Conservation (phyloP, 352 stramenopile genomes). For the Achlya hypogyna region DNA sequence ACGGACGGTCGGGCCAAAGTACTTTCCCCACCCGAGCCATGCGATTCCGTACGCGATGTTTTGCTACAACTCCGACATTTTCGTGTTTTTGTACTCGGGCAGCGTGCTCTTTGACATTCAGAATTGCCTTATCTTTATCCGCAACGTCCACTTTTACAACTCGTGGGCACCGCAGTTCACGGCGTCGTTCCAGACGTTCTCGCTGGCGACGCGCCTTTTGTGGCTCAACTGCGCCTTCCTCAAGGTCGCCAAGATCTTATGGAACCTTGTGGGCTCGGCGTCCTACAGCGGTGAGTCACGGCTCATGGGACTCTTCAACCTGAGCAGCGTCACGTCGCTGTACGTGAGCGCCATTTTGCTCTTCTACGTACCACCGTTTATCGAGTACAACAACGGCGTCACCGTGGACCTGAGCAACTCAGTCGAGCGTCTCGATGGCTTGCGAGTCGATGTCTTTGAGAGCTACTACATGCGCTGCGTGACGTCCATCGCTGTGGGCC, state of each 20-base stretch:
- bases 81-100: neutral
- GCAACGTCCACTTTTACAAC: constrained; percentile 3
- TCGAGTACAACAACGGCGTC: constrained; percentile 17
- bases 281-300: constrained; percentile 1
- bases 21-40: constrained; percentile 17
- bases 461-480: neutral
- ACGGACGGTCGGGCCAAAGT: neutral
- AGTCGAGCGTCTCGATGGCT: neutral
- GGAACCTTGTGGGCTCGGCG: neutral
- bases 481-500: neutral
- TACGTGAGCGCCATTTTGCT: constrained; percentile 18
- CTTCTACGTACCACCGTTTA: constrained; percentile 6
- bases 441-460: neutral
- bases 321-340: constrained; percentile 4
- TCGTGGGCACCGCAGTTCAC: neutral
- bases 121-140: neutral
- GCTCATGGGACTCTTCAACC: constrained; percentile 13
- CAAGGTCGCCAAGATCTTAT: neutral
- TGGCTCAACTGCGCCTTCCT: constrained; percentile 15
- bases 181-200: neutral
- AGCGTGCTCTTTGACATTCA: constrained; percentile 12
- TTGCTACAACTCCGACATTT: constrained; percentile 20
- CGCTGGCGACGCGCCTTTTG: constrained; percentile 7
- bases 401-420: neutral
- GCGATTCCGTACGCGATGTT: constrained; percentile 11